These are phyloP conservation scores for Porogramme epimiltina DNA, from an alignment of 1,284 basidiomycete species.

Conservation along the genomic window DNA sequence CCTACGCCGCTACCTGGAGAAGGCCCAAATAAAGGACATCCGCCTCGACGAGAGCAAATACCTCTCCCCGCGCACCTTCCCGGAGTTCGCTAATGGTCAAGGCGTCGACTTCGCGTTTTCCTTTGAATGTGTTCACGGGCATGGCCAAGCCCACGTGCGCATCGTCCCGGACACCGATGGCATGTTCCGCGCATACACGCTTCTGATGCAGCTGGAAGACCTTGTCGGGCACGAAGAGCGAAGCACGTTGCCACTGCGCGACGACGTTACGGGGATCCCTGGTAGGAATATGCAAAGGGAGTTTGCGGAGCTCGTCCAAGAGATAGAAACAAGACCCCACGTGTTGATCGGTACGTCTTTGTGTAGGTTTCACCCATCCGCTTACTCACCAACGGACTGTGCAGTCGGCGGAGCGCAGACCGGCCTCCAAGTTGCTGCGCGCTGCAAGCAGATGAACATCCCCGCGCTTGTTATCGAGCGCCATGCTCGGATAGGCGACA, in stretches of 20 bases:
- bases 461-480: conserved; percentile 49
- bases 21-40: conserved; percentile 30
- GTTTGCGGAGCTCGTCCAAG: conserved; percentile 9
- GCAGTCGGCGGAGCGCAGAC: conserved; percentile 59
- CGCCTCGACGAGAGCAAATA: conserved; percentile 30
- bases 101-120: conserved; percentile 35
- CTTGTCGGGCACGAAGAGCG: conserved; percentile 35
- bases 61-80: conserved; percentile 29
- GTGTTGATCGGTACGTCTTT: neutral
- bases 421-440: conserved; percentile 51
- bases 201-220: conserved; percentile 31
- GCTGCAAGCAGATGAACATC: conserved; percentile 54
- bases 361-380: neutral
- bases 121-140: conserved; percentile 40
- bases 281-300: conserved; percentile 19
- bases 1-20: conserved; percentile 36
- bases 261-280: conserved; percentile 15
- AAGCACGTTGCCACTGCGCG: conserved; percentile 8
- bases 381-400: neutral
- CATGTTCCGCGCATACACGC: conserved; percentile 25
- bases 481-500: conserved; percentile 49
- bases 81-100: conserved; percentile 13
- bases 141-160: conserved; percentile 40
- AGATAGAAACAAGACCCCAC: conserved; percentile 23
- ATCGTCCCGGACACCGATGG: conserved; percentile 27